These are phyloP conservation scores for Turritis glabra DNA, from an alignment of 345 rosid species.

Conservation along the genomic window DNA sequence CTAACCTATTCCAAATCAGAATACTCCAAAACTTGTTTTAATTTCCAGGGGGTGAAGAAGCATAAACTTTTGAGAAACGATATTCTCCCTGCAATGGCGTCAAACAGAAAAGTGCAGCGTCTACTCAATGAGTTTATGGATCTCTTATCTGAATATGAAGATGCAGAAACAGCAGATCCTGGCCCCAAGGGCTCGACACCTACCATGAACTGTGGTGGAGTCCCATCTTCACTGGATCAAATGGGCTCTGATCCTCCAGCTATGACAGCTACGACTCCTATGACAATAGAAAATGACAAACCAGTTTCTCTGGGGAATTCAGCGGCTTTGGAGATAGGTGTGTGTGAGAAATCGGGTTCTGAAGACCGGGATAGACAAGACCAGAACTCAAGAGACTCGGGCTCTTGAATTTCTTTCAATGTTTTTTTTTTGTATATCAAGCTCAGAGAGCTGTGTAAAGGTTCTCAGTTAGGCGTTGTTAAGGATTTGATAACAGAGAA, in stretches of 20 bases:
- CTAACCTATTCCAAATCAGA: not conserved
- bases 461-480: conserved; percentile 24
- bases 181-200: conserved; percentile 12
- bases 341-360: conserved; percentile 9
- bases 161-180: conserved; percentile 32
- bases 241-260: conserved; percentile 30
- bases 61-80: conserved; percentile 85
- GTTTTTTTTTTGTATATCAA: conserved; percentile 32
- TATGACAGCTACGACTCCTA: conserved; percentile 26
- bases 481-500: conserved; percentile 3
- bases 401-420: conserved; percentile 23
- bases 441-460: conserved; percentile 33
- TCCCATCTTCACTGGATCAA: conserved; percentile 35
- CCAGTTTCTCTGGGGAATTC: conserved; percentile 21
- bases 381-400: conserved; percentile 5
- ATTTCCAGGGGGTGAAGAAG: conserved; percentile 84
- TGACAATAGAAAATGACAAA: conserved; percentile 29
- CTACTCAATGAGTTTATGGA: conserved; percentile 93
- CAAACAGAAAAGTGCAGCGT: conserved; percentile 95
- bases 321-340: not conserved
- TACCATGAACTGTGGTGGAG: conserved; percentile 24
- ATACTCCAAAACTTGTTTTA: not conserved
- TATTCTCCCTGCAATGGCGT: conserved; percentile 96
- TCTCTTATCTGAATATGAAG: conserved; percentile 85
- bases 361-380: conserved; percentile 11